Evolutionary conservation across 768 basidiomycete species (phyloP).

Genomic region (Cubamyces lactineus): DNA sequence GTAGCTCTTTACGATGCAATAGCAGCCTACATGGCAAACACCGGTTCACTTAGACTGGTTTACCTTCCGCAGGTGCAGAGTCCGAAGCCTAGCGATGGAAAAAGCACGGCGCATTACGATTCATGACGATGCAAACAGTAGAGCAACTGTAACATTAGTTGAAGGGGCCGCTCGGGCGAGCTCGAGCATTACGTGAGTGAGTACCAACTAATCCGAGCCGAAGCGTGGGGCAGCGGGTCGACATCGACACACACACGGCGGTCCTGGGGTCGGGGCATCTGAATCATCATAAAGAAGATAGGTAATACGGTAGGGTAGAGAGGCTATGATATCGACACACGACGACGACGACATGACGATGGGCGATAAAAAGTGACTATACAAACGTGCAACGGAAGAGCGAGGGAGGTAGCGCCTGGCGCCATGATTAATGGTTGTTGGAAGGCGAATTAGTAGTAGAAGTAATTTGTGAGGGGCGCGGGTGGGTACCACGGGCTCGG

Average conservation of each 20-base stretch:
- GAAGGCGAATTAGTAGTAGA: background rate
- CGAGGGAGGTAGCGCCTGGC: slow-evolving; percentile 10
- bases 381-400: slow-evolving; percentile 7
- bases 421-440: slow-evolving; percentile 11
- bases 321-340: slow-evolving; percentile 16
- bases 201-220: background rate
- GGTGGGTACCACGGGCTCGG: background rate
- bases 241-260: too few species aligned
- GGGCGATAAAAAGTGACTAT: slow-evolving; percentile 1
- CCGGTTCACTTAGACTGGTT: too few species aligned
- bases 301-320: slow-evolving; percentile 6
- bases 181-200: slow-evolving; percentile 5
- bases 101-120: slow-evolving; percentile 6
- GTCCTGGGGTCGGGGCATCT: too few species aligned
- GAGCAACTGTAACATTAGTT: slow-evolving; percentile 1
- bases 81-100: background rate
- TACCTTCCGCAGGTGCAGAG: too few species aligned
- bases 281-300: too few species aligned
- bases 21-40: too few species aligned
- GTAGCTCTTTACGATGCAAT: too few species aligned
- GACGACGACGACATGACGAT: too few species aligned
- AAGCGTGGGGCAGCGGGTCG: too few species aligned
- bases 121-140: slow-evolving; percentile 3
- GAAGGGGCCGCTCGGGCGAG: slow-evolving; percentile 3
- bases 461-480: background rate